These are phyloP conservation scores for Erythrobasidium hasegawianum DNA, from an alignment of 1,284 basidiomycete species.

Conservation along the genomic window DNA sequence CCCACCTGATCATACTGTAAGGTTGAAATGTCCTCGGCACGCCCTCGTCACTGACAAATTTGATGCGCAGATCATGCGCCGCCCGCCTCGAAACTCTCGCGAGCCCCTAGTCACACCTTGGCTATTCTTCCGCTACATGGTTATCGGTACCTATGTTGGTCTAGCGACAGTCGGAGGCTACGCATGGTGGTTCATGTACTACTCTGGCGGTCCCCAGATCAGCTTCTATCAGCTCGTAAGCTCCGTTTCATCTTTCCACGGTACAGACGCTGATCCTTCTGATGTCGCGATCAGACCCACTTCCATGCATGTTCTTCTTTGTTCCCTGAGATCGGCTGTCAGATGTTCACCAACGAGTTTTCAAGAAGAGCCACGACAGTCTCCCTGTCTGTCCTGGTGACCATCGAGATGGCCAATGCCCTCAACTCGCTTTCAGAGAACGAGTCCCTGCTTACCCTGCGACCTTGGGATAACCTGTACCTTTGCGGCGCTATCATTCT, in stretches of 20 bases:
- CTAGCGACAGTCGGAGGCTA: constrained; percentile 93
- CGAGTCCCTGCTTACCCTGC: constrained; percentile 80
- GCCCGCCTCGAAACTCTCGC: constrained; percentile 77
- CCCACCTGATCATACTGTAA: constrained; percentile 75
- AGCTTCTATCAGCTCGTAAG: constrained; percentile 84
- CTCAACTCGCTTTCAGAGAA: constrained; percentile 93
- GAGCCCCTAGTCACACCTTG: constrained; percentile 89
- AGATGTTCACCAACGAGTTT: constrained; percentile 85
- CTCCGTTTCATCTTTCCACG: constrained; percentile 39
- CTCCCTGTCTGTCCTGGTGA: constrained; percentile 85
- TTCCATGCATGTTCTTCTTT: constrained; percentile 81
- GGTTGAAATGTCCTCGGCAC: too few species aligned
- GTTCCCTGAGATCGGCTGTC: constrained; percentile 86
- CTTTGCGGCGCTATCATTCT: constrained; percentile 81
- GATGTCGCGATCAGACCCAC: constrained; percentile 66
- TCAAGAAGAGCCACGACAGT: constrained; percentile 87
- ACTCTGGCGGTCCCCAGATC: constrained; percentile 84
- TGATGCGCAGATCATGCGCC: constrained; percentile 83
- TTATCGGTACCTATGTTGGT: constrained; percentile 91
- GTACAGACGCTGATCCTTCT: neutral
- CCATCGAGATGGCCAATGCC: constrained; percentile 99
- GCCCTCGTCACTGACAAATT: too few species aligned
- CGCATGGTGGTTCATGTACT: constrained; percentile 98
- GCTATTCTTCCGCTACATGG: constrained; percentile 92
- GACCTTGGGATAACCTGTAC: constrained; percentile 90